These are phyloP conservation scores for Trichoderma sp. DNA, from an alignment of 2,329 filamentous ascomycete genomes.

Conservation along the genomic window DNA sequence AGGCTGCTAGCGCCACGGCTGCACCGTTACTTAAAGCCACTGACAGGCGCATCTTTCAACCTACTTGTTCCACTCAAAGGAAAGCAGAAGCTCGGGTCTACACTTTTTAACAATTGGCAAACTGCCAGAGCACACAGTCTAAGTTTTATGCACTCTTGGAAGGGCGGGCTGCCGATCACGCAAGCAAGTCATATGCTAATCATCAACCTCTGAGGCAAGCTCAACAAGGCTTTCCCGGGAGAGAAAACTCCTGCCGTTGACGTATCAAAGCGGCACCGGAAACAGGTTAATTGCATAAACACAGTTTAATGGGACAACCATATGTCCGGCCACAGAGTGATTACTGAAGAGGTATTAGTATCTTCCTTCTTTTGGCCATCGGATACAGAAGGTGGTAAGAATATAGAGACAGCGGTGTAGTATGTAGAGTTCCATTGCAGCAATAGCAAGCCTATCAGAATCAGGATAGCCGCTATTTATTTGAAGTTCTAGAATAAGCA, in stretches of 20 bases:
- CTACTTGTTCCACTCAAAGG: background rate
- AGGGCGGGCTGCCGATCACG: background rate
- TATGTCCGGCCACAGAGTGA: too few relatives aligned
- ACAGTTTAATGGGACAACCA: background rate
- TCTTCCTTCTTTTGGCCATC: too few relatives aligned
- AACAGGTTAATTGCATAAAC: background rate
- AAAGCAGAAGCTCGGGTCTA: background rate
- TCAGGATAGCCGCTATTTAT: too few relatives aligned
- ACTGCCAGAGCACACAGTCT: background rate
- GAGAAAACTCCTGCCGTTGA: background rate
- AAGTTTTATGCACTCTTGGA: background rate
- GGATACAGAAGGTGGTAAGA: too few relatives aligned
- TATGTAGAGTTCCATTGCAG: too few relatives aligned
- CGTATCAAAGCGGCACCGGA: background rate
- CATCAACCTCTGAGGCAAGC: background rate
- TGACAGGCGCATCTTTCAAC: background rate
- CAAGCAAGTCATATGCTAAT: background rate
- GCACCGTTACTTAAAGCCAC: background rate
- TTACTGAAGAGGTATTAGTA: too few relatives aligned
- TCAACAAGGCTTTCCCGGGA: background rate
- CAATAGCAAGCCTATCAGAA: too few relatives aligned
- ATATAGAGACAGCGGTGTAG: too few relatives aligned
- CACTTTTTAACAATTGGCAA: background rate
- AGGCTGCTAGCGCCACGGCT: background rate
- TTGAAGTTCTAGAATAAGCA: too few relatives aligned